Base-by-base conservation (phyloP, 257 asterid genomes). In the Avicennia marina region DNA sequence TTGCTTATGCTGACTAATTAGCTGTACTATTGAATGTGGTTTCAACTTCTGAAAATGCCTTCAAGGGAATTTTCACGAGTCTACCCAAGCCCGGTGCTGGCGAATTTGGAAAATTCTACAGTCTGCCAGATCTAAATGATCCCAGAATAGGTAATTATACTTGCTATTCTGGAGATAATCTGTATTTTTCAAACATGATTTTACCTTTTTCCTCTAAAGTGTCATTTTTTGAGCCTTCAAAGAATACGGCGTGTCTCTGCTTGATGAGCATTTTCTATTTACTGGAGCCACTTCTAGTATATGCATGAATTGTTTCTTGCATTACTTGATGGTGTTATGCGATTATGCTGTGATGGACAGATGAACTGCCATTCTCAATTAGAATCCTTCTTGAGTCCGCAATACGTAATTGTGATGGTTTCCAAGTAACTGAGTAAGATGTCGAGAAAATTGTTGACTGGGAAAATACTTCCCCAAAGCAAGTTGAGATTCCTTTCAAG, bases 81-180 rank as follows among this genome's bases (percentile, higher is more conserved):
- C 94, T 88, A 49, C 96, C 95, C 29, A 88, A 88, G 79, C 94
- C 95, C 3, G 90, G 94, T 15, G 96, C 95, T 50, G 96, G 96
- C 43, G 96, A 88, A 75, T 88, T 88, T 31, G 96, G 96, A 33
- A 88, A 88, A 74, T 85, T 78, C 78, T 88, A 85, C 64, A 88
- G 96, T 73, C 80, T 88, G 52, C 86, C 96, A 48, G 88, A 95
- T 62, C 78, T 88, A 11, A 88, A 88, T 27, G 96, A 88, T 75
- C 90, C 94, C 6, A 77, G 96, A 74, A 82, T 88, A 24, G 96
- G 96, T 88, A 78, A 69, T 36, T 27, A 6, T n/a, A 55, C 20
- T 43, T 55, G 20, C 53, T 16, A 0, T 46, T 21, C 0, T 51
- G 18, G 34, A 5, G 13, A 42, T 25, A 38, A 32, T 21, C 29